Evolutionary conservation across 1,139 yeast species (phyloP), one percentile per base, ranked within the genome.

Genomic region (Hemisphaericaspora lyxosophila): DNA sequence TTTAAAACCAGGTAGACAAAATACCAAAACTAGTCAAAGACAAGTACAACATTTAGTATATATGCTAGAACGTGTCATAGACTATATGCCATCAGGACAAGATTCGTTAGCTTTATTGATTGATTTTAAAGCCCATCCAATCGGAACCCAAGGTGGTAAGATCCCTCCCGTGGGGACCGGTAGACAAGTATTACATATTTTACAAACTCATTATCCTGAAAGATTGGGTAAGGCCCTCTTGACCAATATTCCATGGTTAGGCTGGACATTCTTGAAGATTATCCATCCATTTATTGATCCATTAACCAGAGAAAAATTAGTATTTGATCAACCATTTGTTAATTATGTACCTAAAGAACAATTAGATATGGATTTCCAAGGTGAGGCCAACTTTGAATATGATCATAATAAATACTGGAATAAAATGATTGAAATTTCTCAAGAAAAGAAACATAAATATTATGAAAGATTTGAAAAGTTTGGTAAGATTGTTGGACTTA

Each of bases 81-180:
- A 88, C 56, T 83, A 80, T 60, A 90, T 90, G 97, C 97, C 97
- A 3, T 78, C 89, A 1, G 97, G 97, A 7, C 97, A 90, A 61
- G 97, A 89, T 55, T 85, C 92, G 24, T 69, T 90, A 37, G 96
- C 97, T 1, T 65, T 92, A 39, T 68, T 92, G 48, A 90, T 90
- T 46, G 78, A 72, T 49, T 71, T 71, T 50, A 70, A 72, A 48
- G 65, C 73, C 1, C 62, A 64, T 23, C 74, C 75, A 7, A 70
- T 64, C 12, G 67, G 84, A 42, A 64, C 79, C 57, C 64, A 74
- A 62, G 59, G 81, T 62, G 54, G 76, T 33, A 88, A 86, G 59
- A 76, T 88, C 35, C 98, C 98, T 3, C 89, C 96, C 1, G 71
- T 92, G 26, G 76, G 85, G 27, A 83, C 77, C 15, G 88, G 89